phyloP scores from a whole-genome alignment of 441 rosid genomes.

The Erodium trifolium region DNA sequence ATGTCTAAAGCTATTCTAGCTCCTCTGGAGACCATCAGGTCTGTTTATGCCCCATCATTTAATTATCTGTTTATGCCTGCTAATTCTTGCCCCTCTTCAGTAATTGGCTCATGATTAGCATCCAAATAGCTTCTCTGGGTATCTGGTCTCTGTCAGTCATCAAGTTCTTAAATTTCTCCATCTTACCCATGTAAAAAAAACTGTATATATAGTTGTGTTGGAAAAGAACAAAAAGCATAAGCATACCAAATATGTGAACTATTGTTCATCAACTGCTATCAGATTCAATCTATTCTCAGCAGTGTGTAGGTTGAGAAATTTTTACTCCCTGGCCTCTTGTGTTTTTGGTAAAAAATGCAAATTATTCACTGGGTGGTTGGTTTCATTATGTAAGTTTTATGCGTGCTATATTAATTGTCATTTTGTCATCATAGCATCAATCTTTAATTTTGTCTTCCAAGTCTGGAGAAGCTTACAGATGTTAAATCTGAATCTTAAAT shows the following conservation, averaged over 20 bases:
- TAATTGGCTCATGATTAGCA: neutral
- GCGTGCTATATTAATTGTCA: neutral
- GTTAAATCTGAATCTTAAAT: neutral
- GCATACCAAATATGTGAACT: neutral
- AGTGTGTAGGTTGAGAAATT: neutral
- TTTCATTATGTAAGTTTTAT: neutral
- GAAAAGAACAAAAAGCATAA: neutral
- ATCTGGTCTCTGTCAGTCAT: neutral
- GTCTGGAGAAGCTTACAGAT: neutral
- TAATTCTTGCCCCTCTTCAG: neutral
- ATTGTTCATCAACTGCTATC: neutral
- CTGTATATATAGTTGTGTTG: neutral
- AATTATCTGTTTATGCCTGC: neutral
- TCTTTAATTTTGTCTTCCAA: neutral
- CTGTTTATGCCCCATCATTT: slow-evolving; percentile 6
- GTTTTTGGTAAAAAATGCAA: neutral
- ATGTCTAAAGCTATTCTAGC: slow-evolving; percentile 97
- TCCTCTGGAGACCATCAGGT: slow-evolving; percentile 97
- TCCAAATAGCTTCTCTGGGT: neutral
- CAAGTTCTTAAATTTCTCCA: neutral
- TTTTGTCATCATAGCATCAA: neutral
- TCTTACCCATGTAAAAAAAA: neutral
- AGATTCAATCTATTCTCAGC: neutral
- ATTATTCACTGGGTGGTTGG: neutral
- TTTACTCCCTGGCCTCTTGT: neutral